Evolutionary conservation across 2,329 filamentous ascomycete species (phyloP), one percentile per base, ranked within the genome.

Genomic region (Colletotrichum graminicola): DNA sequence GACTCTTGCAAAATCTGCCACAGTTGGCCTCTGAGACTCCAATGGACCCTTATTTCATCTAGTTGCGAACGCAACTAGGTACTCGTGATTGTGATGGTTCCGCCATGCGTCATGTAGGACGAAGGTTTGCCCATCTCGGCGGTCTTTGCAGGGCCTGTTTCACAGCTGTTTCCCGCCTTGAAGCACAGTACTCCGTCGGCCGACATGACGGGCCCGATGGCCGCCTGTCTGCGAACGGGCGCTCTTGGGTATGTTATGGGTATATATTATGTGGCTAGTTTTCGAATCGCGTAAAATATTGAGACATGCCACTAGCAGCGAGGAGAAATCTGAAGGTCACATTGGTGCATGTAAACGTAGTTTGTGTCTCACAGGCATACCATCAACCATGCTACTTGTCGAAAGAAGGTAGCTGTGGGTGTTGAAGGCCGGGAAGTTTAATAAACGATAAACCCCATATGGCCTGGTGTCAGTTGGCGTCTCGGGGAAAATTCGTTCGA

Each of bases 101-200:
- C 61, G 34, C n/a, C 12, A 21, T 32, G 34, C 39, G 12, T 41
- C 32, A 36, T 45, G 49, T 51, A 18, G 7, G 21, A 21, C 3
- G 29, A 60, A 67, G 47, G 29, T 63, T 52, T 57, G 60, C 49
- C 41, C 52, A 68, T 59, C 52, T 67, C 47, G 63, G 62, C 26
- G n/a, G 45, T 55, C 59, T 63, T 55, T 16, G 65, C 52, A 54
- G 65, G 45, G 65, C 51, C 23, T 63, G 68, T 71, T 71, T 71
- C 68, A 68, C 41, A 52, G 26, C 41, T 55, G 68, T 71, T 71
- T 71, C 68, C 59, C 41, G 47, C 45, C 51, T 60, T 63, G 51
- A 12, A 55, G 39, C 18, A 32, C 23, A 63, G 36, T 36, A 63
- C 51, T 45, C 68, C 45, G 59, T 71, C 65, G 59, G 65, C 39